These are phyloP conservation scores for Fraxinus sp. DNA, from an alignment of 305 asterid species.

Conservation along the genomic window DNA sequence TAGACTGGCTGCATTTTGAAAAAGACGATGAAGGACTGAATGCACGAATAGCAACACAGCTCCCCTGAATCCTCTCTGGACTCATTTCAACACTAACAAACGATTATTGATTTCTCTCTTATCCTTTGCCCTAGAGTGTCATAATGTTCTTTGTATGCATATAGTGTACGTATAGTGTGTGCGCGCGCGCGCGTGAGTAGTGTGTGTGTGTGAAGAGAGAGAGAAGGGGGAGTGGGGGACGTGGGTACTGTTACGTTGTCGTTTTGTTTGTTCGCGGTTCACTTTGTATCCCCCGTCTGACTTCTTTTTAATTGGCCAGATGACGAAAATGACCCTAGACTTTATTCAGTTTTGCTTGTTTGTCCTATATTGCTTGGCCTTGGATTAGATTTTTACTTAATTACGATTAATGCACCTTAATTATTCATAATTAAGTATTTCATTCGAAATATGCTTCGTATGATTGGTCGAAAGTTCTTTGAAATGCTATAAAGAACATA, in stretches of 20 bases:
- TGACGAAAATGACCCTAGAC: slow-evolving; percentile 20
- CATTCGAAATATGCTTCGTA: no score
- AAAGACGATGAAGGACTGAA: slow-evolving; percentile 36
- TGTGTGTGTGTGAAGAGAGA: not conserved
- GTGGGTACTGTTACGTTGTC: slow-evolving; percentile 9
- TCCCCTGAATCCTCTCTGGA: slow-evolving; percentile 34
- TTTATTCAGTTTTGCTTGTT: not conserved
- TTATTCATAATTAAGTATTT: no score
- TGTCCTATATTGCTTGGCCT: not conserved
- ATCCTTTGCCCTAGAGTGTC: not conserved
- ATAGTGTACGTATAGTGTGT: not conserved
- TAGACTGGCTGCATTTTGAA: slow-evolving; percentile 35
- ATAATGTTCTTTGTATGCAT: not conserved
- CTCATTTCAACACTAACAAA: slow-evolving; percentile 28
- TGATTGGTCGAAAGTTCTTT: no score
- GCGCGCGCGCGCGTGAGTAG: not conserved
- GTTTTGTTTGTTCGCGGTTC: slow-evolving; percentile 21
- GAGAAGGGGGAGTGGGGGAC: not conserved
- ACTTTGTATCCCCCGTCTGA: slow-evolving; percentile 29
- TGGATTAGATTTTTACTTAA: no score
- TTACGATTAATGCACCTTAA: no score
- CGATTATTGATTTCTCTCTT: not conserved
- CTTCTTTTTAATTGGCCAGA: not conserved
- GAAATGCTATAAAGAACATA: no score
- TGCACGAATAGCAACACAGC: slow-evolving; percentile 39